Conservation (phyloP, 2,329 filamentous ascomycete species). For the Fusarium floridanum region DNA sequence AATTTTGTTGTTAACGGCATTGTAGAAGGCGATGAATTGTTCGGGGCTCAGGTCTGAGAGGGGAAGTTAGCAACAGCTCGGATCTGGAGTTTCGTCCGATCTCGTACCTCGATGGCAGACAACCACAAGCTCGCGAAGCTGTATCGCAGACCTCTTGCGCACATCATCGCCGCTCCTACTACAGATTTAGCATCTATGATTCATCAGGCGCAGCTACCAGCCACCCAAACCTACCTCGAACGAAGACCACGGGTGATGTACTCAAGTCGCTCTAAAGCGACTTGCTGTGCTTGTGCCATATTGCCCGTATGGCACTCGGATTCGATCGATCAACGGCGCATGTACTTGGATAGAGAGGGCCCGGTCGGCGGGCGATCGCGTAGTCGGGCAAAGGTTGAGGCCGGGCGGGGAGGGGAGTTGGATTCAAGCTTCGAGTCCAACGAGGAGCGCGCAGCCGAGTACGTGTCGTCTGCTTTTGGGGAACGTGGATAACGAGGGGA, state of each 20-base stretch:
- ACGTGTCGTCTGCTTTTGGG: slow-evolving; percentile 24
- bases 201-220: neutral
- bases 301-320: slow-evolving; percentile 45
- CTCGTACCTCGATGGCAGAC: slow-evolving; percentile 67
- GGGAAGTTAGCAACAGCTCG: slow-evolving; percentile 27
- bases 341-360: slow-evolving; percentile 40
- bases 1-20: slow-evolving; percentile 68
- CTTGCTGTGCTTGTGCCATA: slow-evolving; percentile 62
- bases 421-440: slow-evolving; percentile 23
- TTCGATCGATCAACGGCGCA: slow-evolving; percentile 44
- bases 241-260: slow-evolving; percentile 67
- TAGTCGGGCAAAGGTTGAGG: slow-evolving; percentile 13
- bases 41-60: slow-evolving; percentile 80
- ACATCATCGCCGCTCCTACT: slow-evolving; percentile 60
- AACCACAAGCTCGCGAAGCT: slow-evolving; percentile 68
- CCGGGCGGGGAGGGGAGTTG: slow-evolving; percentile 14
- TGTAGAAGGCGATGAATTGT: slow-evolving; percentile 75
- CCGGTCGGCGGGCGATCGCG: slow-evolving; percentile 10
- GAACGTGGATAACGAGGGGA: neutral
- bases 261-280: slow-evolving; percentile 69
- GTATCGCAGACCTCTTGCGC: slow-evolving; percentile 64
- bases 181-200: slow-evolving; percentile 29
- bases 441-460: slow-evolving; percentile 23
- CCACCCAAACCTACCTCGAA: slow-evolving; percentile 60
- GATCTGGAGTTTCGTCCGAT: neutral